Evolutionary conservation across 2,329 filamentous ascomycete species (phyloP).

Genomic region (Curvularia sp.): DNA sequence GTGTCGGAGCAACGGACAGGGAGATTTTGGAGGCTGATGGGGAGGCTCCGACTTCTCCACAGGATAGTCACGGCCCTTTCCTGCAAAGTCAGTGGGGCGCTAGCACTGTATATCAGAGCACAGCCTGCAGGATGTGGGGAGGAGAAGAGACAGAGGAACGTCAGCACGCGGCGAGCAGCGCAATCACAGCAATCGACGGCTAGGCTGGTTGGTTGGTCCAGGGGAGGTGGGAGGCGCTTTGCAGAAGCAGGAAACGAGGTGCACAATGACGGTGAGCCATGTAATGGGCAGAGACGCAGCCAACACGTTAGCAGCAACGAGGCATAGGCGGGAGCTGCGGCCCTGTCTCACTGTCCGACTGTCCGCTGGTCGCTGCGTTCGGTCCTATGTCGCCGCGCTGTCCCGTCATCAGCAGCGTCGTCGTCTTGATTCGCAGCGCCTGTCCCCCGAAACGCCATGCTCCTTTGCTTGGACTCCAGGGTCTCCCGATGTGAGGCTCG

Average conservation of each 20-base stretch:
- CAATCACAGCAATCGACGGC: background rate
- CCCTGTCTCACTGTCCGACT: slow-evolving; percentile 10
- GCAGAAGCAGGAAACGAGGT: slow-evolving; percentile 12
- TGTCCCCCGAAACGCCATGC: background rate
- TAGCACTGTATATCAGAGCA: slow-evolving; percentile 20
- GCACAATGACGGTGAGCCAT: slow-evolving; percentile 24
- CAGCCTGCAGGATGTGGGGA: slow-evolving; percentile 24
- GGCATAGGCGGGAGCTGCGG: slow-evolving; percentile 12
- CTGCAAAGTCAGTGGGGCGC: slow-evolving; percentile 25
- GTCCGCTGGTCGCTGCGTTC: background rate
- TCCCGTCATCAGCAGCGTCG: slow-evolving; percentile 1
- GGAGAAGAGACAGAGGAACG: slow-evolving; percentile 14
- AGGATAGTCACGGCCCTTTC: slow-evolving; percentile 14
- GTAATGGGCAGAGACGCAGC: slow-evolving; percentile 5
- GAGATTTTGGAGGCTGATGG: slow-evolving; percentile 13
- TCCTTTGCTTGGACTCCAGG: background rate
- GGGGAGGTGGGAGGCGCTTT: background rate
- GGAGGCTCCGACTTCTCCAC: slow-evolving; percentile 27
- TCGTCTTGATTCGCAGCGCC: too few species aligned
- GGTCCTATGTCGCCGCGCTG: slow-evolving; percentile 1
- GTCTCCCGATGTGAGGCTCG: background rate
- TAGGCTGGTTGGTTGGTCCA: background rate
- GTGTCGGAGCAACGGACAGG: slow-evolving; percentile 20
- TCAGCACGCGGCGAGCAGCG: slow-evolving; percentile 17
- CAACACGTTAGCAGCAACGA: background rate